Base-by-base conservation (phyloP, 768 basidiomycete genomes). In the Mycena metata region DNA sequence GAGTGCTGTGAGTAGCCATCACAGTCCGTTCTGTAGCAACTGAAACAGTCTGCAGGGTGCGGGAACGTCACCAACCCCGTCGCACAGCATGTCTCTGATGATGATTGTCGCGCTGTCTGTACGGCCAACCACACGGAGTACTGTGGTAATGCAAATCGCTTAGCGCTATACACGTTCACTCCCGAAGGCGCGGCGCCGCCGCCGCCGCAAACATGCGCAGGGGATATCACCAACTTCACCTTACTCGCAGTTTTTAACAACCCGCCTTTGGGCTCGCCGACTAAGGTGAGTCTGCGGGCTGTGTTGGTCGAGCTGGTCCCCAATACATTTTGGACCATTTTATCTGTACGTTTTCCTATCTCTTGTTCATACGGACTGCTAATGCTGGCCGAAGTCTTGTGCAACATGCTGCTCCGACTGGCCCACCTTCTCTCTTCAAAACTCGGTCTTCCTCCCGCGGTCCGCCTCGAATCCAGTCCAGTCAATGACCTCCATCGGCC, bases 1-100 rank as follows among this genome's bases (percentile, higher is more conserved):
- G 83, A 87, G 72, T 87, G 86, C 72, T 88, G 86, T 88, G 62
- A 49, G 85, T 79, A 15, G 15, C 42, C 49, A 23, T 47, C 46
- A 19, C 26, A 2, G 17, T 46, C 55, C 55, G 64, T n/a, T 36
- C 23, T 30, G n/a, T 24, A 35, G 15, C 56, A 0, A 49, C 58
- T 36, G 9, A 58, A 52, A 50, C 33, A 36, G n/a, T 66, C 60
- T 30, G 26, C 50, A 83, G 83, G 83, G 83, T 83, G 83, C 65
- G 82, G 81, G 52, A 81, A 79, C 49, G 63, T 72, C 2, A 69
- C 83, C 10, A 76, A 79, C 21, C 57, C 77, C 19, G 71, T 82
- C n/a, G 77, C 80, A 3, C 77, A 81, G 59, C 80, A 77, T 47
- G 80, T 81, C 19, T 79, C 78, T 8, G 80, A 83, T 62, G 76